Conservation (phyloP, 2,329 filamentous ascomycete species). For the Scortechinia acanthostroma region DNA sequence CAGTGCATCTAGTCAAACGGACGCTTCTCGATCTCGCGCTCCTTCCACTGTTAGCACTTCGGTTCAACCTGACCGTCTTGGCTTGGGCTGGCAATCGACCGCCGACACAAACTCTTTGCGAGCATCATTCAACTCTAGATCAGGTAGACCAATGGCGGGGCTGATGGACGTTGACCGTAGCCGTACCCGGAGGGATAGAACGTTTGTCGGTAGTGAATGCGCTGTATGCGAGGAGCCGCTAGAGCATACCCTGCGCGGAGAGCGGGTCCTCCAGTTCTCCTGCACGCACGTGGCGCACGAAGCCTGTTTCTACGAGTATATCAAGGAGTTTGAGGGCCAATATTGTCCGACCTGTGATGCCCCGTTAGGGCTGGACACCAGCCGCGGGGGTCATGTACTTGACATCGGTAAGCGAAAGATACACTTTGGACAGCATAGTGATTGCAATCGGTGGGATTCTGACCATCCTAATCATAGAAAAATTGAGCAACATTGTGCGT, state of each 20-base stretch:
- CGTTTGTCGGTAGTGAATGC: slow-evolving; percentile 90
- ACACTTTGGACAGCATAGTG: too few species aligned
- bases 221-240: slow-evolving; percentile 93
- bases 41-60: background rate
- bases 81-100: background rate
- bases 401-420: slow-evolving; percentile 77
- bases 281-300: slow-evolving; percentile 97
- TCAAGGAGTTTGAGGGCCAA: slow-evolving; percentile 87
- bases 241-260: slow-evolving; percentile 88
- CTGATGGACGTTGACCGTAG: slow-evolving; percentile 71
- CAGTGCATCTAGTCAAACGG: background rate
- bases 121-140: background rate
- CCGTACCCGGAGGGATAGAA: slow-evolving; percentile 78
- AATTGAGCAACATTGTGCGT: slow-evolving; percentile 86
- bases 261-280: slow-evolving; percentile 89
- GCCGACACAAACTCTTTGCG: background rate
- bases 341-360: slow-evolving; percentile 92
- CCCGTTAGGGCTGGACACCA: slow-evolving; percentile 84
- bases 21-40: background rate
- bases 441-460: too few species aligned
- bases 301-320: slow-evolving; percentile 97
- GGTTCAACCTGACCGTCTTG: background rate
- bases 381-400: slow-evolving; percentile 82
- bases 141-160: slow-evolving; percentile 37
- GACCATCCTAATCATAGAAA: too few species aligned